Evolutionary conservation across 1,284 basidiomycete genomes (phyloP), one percentile per base, ranked within the genome.

Genomic region (Tilletia caries): DNA sequence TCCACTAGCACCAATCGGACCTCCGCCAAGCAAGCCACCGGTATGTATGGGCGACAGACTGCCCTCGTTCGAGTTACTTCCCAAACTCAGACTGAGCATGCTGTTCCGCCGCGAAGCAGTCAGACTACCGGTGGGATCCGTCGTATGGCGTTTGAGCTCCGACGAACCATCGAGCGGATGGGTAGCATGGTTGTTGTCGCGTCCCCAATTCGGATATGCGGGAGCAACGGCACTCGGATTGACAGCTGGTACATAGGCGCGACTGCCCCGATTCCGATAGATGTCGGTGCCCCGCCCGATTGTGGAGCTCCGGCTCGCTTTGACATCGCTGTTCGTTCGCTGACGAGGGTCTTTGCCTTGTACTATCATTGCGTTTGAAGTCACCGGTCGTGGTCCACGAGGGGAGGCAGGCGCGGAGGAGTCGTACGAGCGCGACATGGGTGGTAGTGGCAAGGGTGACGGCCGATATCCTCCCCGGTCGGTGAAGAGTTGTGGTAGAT

Each of bases 11-110:
- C 37, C 37, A 10, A 6, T 15, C 15, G 37, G 10, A 5, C 58
- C 58, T 33, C 58, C 58, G 13, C 58, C 58, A 34, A 62, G 27
- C 27, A n/a, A n/a, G 4, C 15, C 32, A 34, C 32, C 32, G 10
- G 27, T 34, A 29, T n/a, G 58, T 13, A 33, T 29, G 8, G 58
- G 58, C 32, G 58, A 62, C 33, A 29, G 20, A 23, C 32, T 34
- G 32, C 58, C 58, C 58, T 62, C 33, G 58, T 62, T 37, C 32
- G 58, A 62, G 15, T 37, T 37, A 29, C 58, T 62, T 6, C 58
- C 58, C 58, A 34, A 15, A 23, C 58, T 62, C 58, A 62, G n/a
- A 15, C 58, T 62, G 2, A 62, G 58, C 58, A 62, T 62, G 58
- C 58, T 62, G 32, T 62, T 62, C 58, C 58, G 29, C 32, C 58